Percentiles rank a stretch among this genome's conserved stretches.
These are phyloP conservation scores for Rhizopogon vesiculosus DNA, from an alignment of 768 basidiomycete species.

Conservation along the genomic window DNA sequence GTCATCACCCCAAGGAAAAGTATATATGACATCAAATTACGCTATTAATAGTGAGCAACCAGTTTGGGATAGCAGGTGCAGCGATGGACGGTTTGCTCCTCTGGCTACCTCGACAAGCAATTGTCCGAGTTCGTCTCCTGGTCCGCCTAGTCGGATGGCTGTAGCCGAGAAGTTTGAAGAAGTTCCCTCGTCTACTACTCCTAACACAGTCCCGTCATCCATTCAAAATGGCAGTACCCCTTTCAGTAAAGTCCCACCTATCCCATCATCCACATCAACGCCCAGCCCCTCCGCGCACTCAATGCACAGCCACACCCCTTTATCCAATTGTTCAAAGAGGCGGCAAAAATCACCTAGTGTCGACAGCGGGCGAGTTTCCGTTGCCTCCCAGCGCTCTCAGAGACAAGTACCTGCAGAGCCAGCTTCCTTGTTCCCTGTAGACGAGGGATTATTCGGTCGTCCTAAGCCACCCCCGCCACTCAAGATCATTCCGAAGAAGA, in stretches of 20 bases:
- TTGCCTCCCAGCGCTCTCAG: not conserved
- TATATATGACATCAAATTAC: not conserved
- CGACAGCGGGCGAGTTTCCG: not conserved
- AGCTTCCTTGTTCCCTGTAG: slow-evolving; percentile 8
- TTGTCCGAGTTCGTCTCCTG: not conserved
- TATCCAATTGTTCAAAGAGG: too few relatives aligned
- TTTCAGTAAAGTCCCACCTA: not conserved
- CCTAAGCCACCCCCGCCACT: slow-evolving; percentile 15
- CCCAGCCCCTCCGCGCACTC: not conserved
- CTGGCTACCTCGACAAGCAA: not conserved
- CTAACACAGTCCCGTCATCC: too few relatives aligned
- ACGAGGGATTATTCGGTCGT: slow-evolving; percentile 17
- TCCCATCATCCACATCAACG: not conserved
- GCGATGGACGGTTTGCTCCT: not conserved
- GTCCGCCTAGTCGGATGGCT: not conserved
- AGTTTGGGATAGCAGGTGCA: not conserved
- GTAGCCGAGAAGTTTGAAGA: not conserved
- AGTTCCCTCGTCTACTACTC: not conserved
- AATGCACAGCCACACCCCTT: not conserved
- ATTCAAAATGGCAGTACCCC: not conserved
- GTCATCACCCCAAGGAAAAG: not conserved
- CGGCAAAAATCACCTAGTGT: not conserved
- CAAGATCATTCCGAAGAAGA: slow-evolving; percentile 1
- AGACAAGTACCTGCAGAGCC: not conserved
- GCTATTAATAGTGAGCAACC: not conserved